Conservation (phyloP, 371 early-diverging fungal genomes). For the Polyrhizophydium stewartii region DNA sequence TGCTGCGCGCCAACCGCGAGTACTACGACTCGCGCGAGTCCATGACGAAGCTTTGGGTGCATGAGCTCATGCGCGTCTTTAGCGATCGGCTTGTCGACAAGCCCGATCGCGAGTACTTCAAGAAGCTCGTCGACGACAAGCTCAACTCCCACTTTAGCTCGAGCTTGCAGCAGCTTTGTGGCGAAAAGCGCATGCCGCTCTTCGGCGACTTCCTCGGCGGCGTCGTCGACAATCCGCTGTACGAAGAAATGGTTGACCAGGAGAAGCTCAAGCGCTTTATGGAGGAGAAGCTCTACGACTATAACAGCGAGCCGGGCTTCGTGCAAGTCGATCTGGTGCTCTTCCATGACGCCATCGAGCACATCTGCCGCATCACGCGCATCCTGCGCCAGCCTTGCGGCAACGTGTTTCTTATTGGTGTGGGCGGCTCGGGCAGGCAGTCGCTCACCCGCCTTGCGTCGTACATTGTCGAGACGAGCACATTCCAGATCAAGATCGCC, state of each 20-base stretch:
- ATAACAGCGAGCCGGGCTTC: slow-evolving; percentile 50
- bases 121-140: slow-evolving; percentile 45
- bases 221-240: slow-evolving; percentile 14
- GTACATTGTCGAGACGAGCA: slow-evolving; percentile 35
- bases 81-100: slow-evolving; percentile 42
- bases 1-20: slow-evolving; percentile 45
- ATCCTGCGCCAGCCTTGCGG: slow-evolving; percentile 46
- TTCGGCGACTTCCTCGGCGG: slow-evolving; percentile 45
- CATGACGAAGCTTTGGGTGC: slow-evolving; percentile 50
- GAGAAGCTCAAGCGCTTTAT: slow-evolving; percentile 40
- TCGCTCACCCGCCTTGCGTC: slow-evolving; percentile 44
- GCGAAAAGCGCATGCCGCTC: slow-evolving; percentile 33
- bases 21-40: slow-evolving; percentile 50
- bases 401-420: slow-evolving; percentile 52
- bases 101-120: slow-evolving; percentile 41
- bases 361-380: slow-evolving; percentile 48
- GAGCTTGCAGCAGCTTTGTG: slow-evolving; percentile 42
- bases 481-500: slow-evolving; percentile 53
- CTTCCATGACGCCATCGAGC: slow-evolving; percentile 53
- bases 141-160: slow-evolving; percentile 31
- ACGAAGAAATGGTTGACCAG: slow-evolving; percentile 46
- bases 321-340: slow-evolving; percentile 50
- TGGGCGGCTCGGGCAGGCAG: slow-evolving; percentile 53
- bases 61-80: slow-evolving; percentile 51
- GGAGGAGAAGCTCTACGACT: slow-evolving; percentile 43